Evolutionary conservation across 768 basidiomycete species (phyloP).

Genomic region (Auricularia sp.): DNA sequence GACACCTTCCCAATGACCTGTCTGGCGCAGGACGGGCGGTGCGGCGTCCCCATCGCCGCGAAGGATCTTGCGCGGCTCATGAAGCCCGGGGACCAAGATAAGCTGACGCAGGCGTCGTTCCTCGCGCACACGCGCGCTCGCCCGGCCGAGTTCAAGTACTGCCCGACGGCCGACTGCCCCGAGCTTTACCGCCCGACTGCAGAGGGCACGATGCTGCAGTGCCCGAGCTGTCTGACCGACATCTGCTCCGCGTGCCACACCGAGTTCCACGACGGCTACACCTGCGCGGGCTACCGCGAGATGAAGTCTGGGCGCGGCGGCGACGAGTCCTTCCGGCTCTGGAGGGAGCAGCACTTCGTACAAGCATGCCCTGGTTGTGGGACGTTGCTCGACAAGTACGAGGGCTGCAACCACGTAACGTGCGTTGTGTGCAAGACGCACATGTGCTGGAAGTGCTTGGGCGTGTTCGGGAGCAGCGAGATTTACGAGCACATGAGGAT

Average conservation of each 20-base stretch:
- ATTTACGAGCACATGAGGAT: conserved; percentile 70
- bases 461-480: conserved; percentile 39
- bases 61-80: conserved; percentile 41
- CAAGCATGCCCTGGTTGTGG: conserved; percentile 69
- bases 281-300: conserved; percentile 41
- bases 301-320: conserved; percentile 23
- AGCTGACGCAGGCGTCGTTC: conserved; percentile 49
- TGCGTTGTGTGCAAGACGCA: conserved; percentile 67
- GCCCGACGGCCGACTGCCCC: conserved; percentile 70
- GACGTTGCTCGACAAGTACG: conserved; percentile 57
- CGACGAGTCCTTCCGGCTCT: conserved; percentile 50
- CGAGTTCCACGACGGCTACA: conserved; percentile 54
- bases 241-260: conserved; percentile 57
- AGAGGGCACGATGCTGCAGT: conserved; percentile 45
- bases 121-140: conserved; percentile 49
- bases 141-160: conserved; percentile 57
- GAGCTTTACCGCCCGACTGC: conserved; percentile 58
- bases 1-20: conserved; percentile 64
- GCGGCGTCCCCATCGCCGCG: conserved; percentile 47
- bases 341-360: conserved; percentile 54
- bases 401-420: conserved; percentile 80
- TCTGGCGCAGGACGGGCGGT: conserved; percentile 53
- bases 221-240: conserved; percentile 59
- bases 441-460: conserved; percentile 71
- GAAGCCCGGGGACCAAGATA: conserved; percentile 40